phyloP scores from a whole-genome alignment of 1,139 yeast species.

The Lodderomyces metapsilosis region DNA sequence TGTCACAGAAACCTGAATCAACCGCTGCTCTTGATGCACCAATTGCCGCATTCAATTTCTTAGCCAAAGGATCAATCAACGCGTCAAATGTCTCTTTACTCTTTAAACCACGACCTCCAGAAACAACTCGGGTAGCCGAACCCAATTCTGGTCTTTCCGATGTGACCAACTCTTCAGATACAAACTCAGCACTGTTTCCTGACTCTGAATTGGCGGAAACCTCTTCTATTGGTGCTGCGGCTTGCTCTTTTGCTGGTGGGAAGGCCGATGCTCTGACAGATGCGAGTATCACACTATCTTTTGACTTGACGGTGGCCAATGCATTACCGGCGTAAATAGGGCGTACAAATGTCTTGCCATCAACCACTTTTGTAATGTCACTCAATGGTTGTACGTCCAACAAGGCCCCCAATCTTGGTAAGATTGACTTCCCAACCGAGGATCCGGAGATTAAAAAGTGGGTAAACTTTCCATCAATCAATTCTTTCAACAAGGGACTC shows the following conservation, averaged over 20 bases:
- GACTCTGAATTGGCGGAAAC: constrained; percentile 32
- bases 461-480: constrained; percentile 44
- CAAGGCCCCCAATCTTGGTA: constrained; percentile 86
- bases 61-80: constrained; percentile 80
- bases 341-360: constrained; percentile 74
- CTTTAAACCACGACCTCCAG: constrained; percentile 95
- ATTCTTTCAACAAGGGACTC: constrained; percentile 53
- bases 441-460: constrained; percentile 83
- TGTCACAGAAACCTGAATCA: constrained; percentile 92
- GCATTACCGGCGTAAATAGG: constrained; percentile 98
- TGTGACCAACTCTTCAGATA: constrained; percentile 67
- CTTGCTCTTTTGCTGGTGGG: constrained; percentile 47
- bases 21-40: constrained; percentile 99
- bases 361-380: constrained; percentile 69
- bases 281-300: constrained; percentile 62
- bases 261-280: constrained; percentile 89
- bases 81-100: constrained; percentile 83
- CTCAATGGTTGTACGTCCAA: constrained; percentile 86
- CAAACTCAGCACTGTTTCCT: constrained; percentile 50
- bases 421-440: constrained; percentile 79
- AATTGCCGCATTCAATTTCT: constrained; percentile 82
- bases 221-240: constrained; percentile 54
- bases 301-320: constrained; percentile 73
- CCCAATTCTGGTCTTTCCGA: constrained; percentile 91
- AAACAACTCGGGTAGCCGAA: constrained; percentile 74